A percentile compares a stretch with the other conserved stretches of the same genome.
These are phyloP conservation scores for Psilocybe tampanensis DNA, from an alignment of 768 basidiomycete species.

Conservation along the genomic window DNA sequence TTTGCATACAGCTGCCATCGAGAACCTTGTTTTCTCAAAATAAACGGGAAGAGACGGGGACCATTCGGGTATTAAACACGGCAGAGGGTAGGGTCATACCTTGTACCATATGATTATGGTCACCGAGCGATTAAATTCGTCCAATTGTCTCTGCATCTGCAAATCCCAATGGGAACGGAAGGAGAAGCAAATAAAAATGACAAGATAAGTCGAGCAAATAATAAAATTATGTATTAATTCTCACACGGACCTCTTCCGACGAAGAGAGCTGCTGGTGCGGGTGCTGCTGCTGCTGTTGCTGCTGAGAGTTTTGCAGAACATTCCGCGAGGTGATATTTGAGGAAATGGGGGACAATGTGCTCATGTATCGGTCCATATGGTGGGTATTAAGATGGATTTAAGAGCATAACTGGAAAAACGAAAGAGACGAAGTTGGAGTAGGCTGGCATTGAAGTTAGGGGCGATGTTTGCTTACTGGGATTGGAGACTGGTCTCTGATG, in stretches of 20 bases:
- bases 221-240: neutral
- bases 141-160: constrained; percentile 42
- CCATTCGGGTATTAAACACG: constrained; percentile 2
- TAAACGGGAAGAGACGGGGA: constrained; percentile 6
- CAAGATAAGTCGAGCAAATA: neutral
- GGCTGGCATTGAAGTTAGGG: constrained; percentile 14
- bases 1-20: too few relatives aligned
- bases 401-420: constrained; percentile 8
- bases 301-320: constrained; percentile 13
- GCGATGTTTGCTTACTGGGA: constrained; percentile 24
- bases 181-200: neutral
- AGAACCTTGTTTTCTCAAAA: constrained; percentile 8
- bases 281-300: neutral
- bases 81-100: constrained; percentile 32
- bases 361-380: constrained; percentile 24
- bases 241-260: constrained; percentile 22
- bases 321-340: constrained; percentile 10
- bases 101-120: constrained; percentile 75
- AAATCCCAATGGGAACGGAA: constrained; percentile 30
- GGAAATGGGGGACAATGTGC: constrained; percentile 17
- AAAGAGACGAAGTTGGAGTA: constrained; percentile 1
- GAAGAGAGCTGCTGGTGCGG: constrained; percentile 13
- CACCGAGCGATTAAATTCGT: constrained; percentile 53
- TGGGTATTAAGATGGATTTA: constrained; percentile 11
- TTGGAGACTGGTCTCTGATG: constrained; percentile 34